Evolutionary conservation across 768 basidiomycete species (phyloP).

Genomic region (Tricholoma sp.): DNA sequence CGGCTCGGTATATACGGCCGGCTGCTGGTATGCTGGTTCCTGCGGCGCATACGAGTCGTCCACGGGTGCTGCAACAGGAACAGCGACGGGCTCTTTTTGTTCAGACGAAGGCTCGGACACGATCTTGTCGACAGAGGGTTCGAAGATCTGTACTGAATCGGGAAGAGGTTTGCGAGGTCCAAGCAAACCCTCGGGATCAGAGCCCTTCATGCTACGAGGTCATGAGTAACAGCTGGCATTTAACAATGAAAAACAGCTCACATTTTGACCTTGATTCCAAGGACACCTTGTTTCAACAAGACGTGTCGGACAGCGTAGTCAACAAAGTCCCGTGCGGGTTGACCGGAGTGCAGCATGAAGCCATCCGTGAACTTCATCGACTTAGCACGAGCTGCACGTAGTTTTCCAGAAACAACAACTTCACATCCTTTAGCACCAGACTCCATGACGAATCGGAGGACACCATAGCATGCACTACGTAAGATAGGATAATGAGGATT

Average conservation of each 20-base stretch:
- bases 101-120: constrained; percentile 88
- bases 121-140: constrained; percentile 88
- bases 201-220: constrained; percentile 84
- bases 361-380: constrained; percentile 99
- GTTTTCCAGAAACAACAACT: constrained; percentile 98
- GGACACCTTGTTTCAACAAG: constrained; percentile 95
- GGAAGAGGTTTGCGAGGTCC: constrained; percentile 94
- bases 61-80: constrained; percentile 44
- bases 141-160: constrained; percentile 86
- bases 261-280: constrained; percentile 99
- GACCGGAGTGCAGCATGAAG: constrained; percentile 99
- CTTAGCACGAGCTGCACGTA: constrained; percentile 99
- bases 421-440: constrained; percentile 99
- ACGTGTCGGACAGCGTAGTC: constrained; percentile 98
- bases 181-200: constrained; percentile 83
- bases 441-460: constrained; percentile 99
- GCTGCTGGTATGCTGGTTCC: constrained; percentile 37
- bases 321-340: constrained; percentile 94
- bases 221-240: neutral
- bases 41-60: constrained; percentile 50
- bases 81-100: constrained; percentile 65
- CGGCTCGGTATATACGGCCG: constrained; percentile 38
- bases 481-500: neutral
- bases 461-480: constrained; percentile 93
- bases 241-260: constrained; percentile 24